Conservation (phyloP, 2,329 filamentous ascomycete species). For the Aspergillus ruber region DNA sequence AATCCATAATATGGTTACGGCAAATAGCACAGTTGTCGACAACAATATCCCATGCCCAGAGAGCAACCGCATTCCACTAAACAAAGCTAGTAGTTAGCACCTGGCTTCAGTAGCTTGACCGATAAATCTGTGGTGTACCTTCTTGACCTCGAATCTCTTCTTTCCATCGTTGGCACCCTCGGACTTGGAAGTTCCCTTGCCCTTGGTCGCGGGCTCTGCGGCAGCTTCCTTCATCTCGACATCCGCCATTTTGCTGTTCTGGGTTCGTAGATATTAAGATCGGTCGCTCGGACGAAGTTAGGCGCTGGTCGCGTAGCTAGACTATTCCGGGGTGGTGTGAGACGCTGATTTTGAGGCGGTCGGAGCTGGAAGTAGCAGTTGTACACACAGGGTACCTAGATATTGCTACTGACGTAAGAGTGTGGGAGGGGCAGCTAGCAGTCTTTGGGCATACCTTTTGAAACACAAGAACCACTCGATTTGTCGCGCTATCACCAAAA, state of each 20-base stretch:
- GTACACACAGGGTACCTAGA: no score
- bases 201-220: slow-evolving; percentile 44
- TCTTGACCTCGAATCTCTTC: slow-evolving; percentile 98
- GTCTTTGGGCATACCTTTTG: neutral
- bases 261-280: neutral
- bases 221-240: slow-evolving; percentile 92
- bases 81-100: slow-evolving; percentile 5
- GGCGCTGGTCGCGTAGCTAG: slow-evolving; percentile 1
- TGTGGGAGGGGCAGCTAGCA: neutral
- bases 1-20: slow-evolving; percentile 98
- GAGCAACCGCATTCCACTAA: slow-evolving; percentile 95
- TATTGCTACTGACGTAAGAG: slow-evolving; percentile 2
- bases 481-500: no score
- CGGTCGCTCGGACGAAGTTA: neutral
- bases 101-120: neutral
- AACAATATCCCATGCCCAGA: slow-evolving; percentile 99
- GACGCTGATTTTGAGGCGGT: slow-evolving; percentile 14
- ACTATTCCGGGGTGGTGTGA: slow-evolving; percentile 5
- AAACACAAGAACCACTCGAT: neutral
- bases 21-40: slow-evolving; percentile 99
- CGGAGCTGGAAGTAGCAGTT: no score
- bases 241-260: slow-evolving; percentile 65
- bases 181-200: slow-evolving; percentile 51
- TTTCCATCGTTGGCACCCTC: slow-evolving; percentile 59
- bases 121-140: slow-evolving; percentile 52